Conservation (phyloP, 2,329 filamentous ascomycete species). For the Fusarium burgessii region DNA sequence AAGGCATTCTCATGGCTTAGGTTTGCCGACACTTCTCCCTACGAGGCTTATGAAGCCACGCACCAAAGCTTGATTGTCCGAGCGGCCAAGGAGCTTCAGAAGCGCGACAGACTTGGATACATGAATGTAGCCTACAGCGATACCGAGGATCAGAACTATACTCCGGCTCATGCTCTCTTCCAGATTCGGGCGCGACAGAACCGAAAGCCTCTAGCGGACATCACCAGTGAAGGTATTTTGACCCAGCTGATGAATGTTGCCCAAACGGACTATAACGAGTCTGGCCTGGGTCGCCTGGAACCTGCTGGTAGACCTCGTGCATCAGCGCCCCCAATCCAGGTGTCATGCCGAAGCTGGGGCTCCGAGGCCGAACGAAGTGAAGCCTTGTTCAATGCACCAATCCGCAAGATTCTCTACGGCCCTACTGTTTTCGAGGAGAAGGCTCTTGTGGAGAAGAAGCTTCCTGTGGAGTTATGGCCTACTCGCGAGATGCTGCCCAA, state of each 20-base stretch:
- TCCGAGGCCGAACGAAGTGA: conserved; percentile 75
- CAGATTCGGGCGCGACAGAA: conserved; percentile 80
- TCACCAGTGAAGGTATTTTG: conserved; percentile 79
- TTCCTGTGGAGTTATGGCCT: conserved; percentile 75
- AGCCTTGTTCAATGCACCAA: conserved; percentile 80
- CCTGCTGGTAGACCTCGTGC: conserved; percentile 82
- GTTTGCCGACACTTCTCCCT: conserved; percentile 81
- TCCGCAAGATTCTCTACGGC: conserved; percentile 82
- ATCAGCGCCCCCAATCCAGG: conserved; percentile 85
- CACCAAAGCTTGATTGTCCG: conserved; percentile 80
- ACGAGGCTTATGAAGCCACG: conserved; percentile 77
- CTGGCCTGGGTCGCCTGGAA: conserved; percentile 83
- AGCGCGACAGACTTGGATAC: conserved; percentile 70
- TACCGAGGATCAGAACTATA: conserved; percentile 69
- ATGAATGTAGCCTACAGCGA: conserved; percentile 80
- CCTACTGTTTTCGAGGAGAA: conserved; percentile 74
- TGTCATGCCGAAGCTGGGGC: conserved; percentile 78
- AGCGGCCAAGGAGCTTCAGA: conserved; percentile 69
- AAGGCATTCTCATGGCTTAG: conserved; percentile 89
- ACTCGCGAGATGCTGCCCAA: conserved; percentile 75
- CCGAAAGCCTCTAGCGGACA: conserved; percentile 73
- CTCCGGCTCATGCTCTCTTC: conserved; percentile 82
- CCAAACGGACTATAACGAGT: conserved; percentile 70
- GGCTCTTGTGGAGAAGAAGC: conserved; percentile 78
- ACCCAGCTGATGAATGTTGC: conserved; percentile 84